Evolutionary conservation across 306 rosid species (phyloP).

Genomic region (Oemleria cerasiformis): DNA sequence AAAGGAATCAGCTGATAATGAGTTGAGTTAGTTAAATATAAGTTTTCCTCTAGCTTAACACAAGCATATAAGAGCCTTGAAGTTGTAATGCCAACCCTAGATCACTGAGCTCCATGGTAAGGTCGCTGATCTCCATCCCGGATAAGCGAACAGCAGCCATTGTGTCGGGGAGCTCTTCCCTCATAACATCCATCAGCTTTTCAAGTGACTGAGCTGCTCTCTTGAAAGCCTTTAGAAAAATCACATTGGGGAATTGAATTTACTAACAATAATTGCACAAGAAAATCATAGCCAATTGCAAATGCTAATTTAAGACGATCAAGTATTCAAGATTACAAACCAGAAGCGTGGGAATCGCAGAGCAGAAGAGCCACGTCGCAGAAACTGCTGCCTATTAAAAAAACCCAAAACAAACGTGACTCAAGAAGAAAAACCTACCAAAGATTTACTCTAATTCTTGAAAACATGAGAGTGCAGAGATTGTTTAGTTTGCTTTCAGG

Average conservation of each 20-base stretch:
- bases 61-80: background rate
- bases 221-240: slow-evolving; percentile 69
- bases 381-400: slow-evolving; percentile 63
- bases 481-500: background rate
- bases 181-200: slow-evolving; percentile 79
- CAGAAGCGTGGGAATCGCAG: slow-evolving; percentile 89
- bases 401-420: background rate
- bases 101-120: slow-evolving; percentile 84
- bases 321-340: slow-evolving; percentile 38
- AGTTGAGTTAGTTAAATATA: background rate
- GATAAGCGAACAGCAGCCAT: slow-evolving; percentile 88
- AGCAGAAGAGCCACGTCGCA: slow-evolving; percentile 78
- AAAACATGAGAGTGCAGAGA: background rate
- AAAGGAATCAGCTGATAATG: background rate
- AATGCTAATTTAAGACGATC: background rate
- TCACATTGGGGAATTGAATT: slow-evolving; percentile 10
- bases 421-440: background rate
- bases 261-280: background rate
- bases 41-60: background rate
- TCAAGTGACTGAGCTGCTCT: slow-evolving; percentile 84
- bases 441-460: background rate
- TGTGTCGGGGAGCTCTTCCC: slow-evolving; percentile 91
- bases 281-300: background rate
- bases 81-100: slow-evolving; percentile 45
- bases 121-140: slow-evolving; percentile 93